Evolutionary conservation across 441 rosid species (phyloP).

Genomic region (Populus hybrid): DNA sequence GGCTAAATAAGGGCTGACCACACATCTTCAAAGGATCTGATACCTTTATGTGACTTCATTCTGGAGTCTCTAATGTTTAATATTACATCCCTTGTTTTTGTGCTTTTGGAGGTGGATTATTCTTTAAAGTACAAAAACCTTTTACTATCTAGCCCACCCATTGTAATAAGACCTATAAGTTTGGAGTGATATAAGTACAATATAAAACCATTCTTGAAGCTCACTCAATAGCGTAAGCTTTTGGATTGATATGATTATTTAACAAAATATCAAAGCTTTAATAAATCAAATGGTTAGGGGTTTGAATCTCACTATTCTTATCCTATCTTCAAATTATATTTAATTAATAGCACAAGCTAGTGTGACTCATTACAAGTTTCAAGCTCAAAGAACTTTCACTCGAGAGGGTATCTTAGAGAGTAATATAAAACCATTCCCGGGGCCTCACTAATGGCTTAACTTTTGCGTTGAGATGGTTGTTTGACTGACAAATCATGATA

Average conservation of each 20-base stretch:
- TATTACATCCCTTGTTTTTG: background rate
- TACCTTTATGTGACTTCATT: background rate
- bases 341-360: background rate
- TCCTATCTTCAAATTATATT: background rate
- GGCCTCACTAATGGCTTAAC: background rate
- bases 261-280: no score
- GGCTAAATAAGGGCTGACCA: background rate
- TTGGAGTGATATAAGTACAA: background rate
- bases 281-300: no score
- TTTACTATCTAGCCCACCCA: background rate
- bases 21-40: background rate
- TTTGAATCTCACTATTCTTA: no score
- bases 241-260: background rate
- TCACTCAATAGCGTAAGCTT: background rate
- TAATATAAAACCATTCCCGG: background rate
- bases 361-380: background rate
- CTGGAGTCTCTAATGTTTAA: background rate
- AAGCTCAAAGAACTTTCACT: background rate
- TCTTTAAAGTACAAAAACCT: background rate
- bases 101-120: background rate
- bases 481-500: background rate
- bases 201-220: background rate
- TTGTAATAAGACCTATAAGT: background rate
- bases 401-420: background rate
- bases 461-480: background rate